Base-by-base conservation (phyloP, 1,284 basidiomycete species). In the Jaminaea rosea region DNA sequence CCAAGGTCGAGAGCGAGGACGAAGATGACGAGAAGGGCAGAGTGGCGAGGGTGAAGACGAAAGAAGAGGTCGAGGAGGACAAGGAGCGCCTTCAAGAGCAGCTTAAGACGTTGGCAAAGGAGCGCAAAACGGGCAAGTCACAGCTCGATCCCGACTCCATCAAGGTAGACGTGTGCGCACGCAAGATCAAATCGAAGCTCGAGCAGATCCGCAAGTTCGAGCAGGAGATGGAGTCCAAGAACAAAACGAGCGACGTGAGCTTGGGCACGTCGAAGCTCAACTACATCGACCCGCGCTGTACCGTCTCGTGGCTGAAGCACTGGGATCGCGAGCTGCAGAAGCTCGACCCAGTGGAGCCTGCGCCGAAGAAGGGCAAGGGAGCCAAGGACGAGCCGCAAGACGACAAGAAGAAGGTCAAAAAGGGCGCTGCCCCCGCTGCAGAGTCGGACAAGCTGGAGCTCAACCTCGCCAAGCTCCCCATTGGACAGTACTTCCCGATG, bases 61-160 rank as follows among this genome's bases (percentile, higher is more conserved):
- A 55, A 24, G 42, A 26, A 11, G 54, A 56, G 29, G 54, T 56
- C 9, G 49, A 44, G n/a, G 48, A 17, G 3, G 60, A 62, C 44
- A 66, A 66, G 49, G 56, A 58, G 55, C 57, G 60, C 49, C 58
- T 71, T 10, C 62, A 79, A 9, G 80, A 84, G 17, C 81, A 82
- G 15, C 78, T 89, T 47, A 81, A 87, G 72, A 79, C 78, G 52
- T 79, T 93, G 56, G 83, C 80, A 63, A 83, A 85, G 74, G 92
- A 97, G 75, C 82, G 90, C 37, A 87, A 88, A 49, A 84, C 83
- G 15, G 77, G 80, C 58, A 85, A 85, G 73, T 83, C 84, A 1
- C 77, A 77, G 52, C n/a, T n/a, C n/a, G 27, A 36, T 10, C 53
- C 62, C 24, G 26, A 56, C 23, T 80, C 80, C 58, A 77, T 63